phyloP scores from a whole-genome alignment of 2,329 filamentous ascomycete species.

The Botrytis tulipae region DNA sequence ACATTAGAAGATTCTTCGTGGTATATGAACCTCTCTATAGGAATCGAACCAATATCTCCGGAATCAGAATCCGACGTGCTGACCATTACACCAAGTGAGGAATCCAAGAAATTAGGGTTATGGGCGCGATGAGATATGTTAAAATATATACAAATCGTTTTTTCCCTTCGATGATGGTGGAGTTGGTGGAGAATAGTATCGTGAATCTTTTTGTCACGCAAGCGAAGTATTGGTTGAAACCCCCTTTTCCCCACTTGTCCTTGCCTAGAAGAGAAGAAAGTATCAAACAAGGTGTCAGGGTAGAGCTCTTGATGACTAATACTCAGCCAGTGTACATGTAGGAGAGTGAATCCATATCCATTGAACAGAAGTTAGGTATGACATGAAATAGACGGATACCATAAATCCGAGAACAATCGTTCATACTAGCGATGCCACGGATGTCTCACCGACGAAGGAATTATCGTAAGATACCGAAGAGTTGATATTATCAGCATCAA shows the following conservation, averaged over 20 bases:
- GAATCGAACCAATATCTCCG: conserved; percentile 23
- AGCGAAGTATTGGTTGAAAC: neutral
- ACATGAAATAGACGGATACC: too few species aligned
- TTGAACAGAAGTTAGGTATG: too few species aligned
- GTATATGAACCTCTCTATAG: neutral
- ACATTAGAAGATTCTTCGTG: neutral
- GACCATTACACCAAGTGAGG: conserved; percentile 18
- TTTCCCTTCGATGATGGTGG: neutral
- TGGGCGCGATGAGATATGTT: fast-evolving
- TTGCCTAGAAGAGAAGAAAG: neutral
- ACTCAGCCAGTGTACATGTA: too few species aligned
- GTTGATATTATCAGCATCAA: too few species aligned
- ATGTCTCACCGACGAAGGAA: too few species aligned
- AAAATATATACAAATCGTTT: neutral
- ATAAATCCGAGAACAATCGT: too few species aligned
- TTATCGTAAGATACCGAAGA: too few species aligned
- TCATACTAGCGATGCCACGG: too few species aligned
- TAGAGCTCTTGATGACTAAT: too few species aligned
- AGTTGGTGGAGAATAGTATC: neutral
- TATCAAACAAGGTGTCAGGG: neutral
- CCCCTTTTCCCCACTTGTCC: neutral
- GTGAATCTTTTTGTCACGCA: neutral
- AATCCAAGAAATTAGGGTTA: fast-evolving
- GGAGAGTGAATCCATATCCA: too few species aligned
- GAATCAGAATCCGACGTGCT: conserved; percentile 23